phyloP scores from a whole-genome alignment of 2,329 filamentous ascomycete genomes.

The Exophiala phaeomuriformis region DNA sequence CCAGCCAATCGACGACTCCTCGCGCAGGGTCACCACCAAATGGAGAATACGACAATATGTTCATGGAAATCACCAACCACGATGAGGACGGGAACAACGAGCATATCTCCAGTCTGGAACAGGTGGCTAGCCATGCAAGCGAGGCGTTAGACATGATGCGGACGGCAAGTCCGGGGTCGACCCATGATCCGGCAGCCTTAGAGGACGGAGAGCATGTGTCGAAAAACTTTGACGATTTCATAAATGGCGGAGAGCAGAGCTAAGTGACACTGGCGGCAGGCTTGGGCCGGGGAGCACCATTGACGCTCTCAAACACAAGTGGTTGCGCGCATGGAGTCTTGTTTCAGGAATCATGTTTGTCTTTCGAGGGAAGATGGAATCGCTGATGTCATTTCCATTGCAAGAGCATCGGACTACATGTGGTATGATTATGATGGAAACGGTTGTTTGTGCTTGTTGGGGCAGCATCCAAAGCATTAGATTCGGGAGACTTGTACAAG shows the following conservation, averaged over 20 bases:
- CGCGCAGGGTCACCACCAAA: conserved; percentile 31
- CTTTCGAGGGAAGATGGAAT: not conserved
- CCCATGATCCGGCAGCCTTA: conserved; percentile 26
- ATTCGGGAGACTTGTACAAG: not conserved
- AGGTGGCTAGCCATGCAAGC: conserved; percentile 41
- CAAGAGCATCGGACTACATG: not conserved
- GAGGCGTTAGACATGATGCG: conserved; percentile 38
- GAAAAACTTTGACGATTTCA: conserved; percentile 29
- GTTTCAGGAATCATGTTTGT: too few species aligned
- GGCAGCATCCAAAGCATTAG: not conserved
- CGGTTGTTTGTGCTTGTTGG: not conserved
- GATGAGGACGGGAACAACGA: conserved; percentile 30
- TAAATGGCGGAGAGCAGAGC: conserved; percentile 19
- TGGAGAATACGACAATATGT: conserved; percentile 36
- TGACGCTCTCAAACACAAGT: conserved; percentile 1
- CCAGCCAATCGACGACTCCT: conserved; percentile 32
- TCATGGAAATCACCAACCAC: conserved; percentile 42
- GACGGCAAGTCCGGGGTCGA: conserved; percentile 24
- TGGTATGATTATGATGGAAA: not conserved
- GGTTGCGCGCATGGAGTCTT: too few species aligned
- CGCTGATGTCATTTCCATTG: not conserved
- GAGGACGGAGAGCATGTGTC: conserved; percentile 23
- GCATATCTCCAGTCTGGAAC: conserved; percentile 20
- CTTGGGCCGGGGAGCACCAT: conserved; percentile 4
- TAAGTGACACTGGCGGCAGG: conserved; percentile 1